Evolutionary conservation across 2,329 filamentous ascomycete genomes (phyloP).

Genomic region (Albophoma yamanashiensis): DNA sequence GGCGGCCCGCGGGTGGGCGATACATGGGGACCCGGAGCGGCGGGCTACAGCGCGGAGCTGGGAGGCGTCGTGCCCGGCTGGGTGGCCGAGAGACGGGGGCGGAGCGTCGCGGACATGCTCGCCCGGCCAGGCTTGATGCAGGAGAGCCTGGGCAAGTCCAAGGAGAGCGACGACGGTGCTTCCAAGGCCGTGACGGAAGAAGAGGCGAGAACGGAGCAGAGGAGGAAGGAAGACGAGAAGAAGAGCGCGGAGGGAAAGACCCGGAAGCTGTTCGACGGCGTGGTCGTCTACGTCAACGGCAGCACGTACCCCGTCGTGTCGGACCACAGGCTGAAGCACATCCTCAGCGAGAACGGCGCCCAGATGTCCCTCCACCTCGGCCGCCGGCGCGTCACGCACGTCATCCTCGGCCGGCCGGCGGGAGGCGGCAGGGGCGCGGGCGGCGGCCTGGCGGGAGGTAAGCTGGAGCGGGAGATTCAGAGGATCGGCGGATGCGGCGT

Average conservation of each 20-base stretch:
- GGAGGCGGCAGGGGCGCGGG: conserved; percentile 42
- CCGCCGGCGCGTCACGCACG: conserved; percentile 69
- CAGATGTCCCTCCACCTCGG: conserved; percentile 59
- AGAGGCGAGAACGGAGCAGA: conserved; percentile 3
- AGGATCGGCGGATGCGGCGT: conserved; percentile 57
- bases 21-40: not conserved
- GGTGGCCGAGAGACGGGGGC: conserved; percentile 32
- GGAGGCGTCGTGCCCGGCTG: conserved; percentile 42
- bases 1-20: conserved; percentile 31
- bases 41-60: not conserved
- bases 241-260: conserved; percentile 24
- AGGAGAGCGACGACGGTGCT: not conserved
- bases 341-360: conserved; percentile 67
- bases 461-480: conserved; percentile 71
- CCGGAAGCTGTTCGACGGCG: conserved; percentile 52
- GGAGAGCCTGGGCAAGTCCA: not conserved
- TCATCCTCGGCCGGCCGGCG: conserved; percentile 60
- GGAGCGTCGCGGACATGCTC: conserved; percentile 45
- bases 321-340: conserved; percentile 74
- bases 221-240: conserved; percentile 39
- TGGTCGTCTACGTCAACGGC: conserved; percentile 79
- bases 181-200: too few relatives aligned
- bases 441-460: conserved; percentile 65
- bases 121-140: conserved; percentile 24
- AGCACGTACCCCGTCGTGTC: conserved; percentile 73